A percentile compares a stretch with the other conserved stretches of the same genome.
phyloP scores from a whole-genome alignment of 257 asterid genomes.

The Vinca minor region DNA sequence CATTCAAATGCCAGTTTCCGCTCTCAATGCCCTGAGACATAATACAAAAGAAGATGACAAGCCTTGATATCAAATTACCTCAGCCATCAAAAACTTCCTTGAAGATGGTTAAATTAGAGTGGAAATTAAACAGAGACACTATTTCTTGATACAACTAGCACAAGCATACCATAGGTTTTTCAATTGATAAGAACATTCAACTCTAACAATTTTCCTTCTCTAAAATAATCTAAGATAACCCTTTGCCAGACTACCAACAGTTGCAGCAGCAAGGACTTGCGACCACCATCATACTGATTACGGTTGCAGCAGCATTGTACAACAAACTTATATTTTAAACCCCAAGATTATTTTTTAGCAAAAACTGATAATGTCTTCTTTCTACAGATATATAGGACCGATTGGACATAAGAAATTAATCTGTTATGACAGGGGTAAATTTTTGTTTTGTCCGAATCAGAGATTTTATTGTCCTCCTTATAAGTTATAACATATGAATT shows the following conservation, averaged over 20 bases:
- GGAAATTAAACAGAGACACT: background rate
- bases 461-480: background rate
- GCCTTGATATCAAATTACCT: background rate
- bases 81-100: background rate
- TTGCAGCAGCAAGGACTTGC: background rate
- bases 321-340: background rate
- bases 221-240: background rate
- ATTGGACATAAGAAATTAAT: background rate
- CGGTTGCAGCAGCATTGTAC: background rate
- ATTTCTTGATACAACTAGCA: background rate
- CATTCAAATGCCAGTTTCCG: slow-evolving; percentile 24
- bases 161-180: background rate
- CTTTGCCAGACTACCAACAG: background rate
- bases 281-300: background rate
- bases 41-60: slow-evolving; percentile 1
- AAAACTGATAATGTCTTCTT: background rate
- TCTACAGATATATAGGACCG: background rate
- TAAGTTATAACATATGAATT: background rate
- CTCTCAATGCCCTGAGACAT: slow-evolving; percentile 35
- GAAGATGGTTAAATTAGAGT: too few relatives aligned
- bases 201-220: background rate
- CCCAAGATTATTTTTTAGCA: background rate
- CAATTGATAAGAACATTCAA: background rate
- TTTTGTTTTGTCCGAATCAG: background rate
- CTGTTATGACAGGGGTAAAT: background rate